Evolutionary conservation across 495 filamentous ascomycete genomes (phyloP).

Genomic region (Margaritispora aquatica): DNA sequence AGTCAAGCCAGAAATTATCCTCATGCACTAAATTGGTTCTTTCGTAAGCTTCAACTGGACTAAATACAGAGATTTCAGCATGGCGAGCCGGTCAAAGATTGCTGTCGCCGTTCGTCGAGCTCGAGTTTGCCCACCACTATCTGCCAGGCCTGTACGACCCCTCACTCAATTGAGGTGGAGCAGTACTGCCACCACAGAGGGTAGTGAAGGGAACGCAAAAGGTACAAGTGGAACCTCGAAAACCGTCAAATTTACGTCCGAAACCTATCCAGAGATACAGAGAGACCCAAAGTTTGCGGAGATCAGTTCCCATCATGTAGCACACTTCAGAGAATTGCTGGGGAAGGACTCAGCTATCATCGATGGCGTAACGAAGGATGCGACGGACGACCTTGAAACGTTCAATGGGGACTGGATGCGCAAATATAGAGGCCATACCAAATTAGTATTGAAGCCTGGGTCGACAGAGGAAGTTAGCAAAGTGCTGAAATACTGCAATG

Average conservation of each 20-base stretch:
- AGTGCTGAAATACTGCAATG: constrained; percentile 89
- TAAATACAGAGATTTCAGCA: too few relatives aligned
- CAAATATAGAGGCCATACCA: constrained; percentile 89
- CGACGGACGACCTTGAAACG: constrained; percentile 72
- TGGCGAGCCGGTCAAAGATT: constrained; percentile 22
- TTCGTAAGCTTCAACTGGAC: too few relatives aligned
- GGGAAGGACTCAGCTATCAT: constrained; percentile 73
- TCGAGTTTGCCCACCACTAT: not conserved
- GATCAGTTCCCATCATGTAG: constrained; percentile 69
- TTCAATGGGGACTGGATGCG: constrained; percentile 99
- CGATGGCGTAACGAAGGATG: constrained; percentile 69
- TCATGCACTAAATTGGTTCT: too few relatives aligned
- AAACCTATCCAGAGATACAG: constrained; percentile 78
- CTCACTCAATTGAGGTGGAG: constrained; percentile 23
- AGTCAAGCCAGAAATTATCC: too few relatives aligned
- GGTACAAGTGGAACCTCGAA: constrained; percentile 33
- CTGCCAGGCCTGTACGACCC: constrained; percentile 7
- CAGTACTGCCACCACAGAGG: constrained; percentile 36
- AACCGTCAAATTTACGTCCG: constrained; percentile 68
- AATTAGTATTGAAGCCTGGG: constrained; percentile 78
- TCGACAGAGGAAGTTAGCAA: constrained; percentile 79
- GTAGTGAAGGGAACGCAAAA: constrained; percentile 26
- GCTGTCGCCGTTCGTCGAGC: constrained; percentile 16
- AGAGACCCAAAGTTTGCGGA: constrained; percentile 67
- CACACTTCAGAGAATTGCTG: constrained; percentile 69